These are phyloP conservation scores for Exobasidium cylindrosporum DNA, from an alignment of 1,284 basidiomycete genomes.

Conservation along the genomic window DNA sequence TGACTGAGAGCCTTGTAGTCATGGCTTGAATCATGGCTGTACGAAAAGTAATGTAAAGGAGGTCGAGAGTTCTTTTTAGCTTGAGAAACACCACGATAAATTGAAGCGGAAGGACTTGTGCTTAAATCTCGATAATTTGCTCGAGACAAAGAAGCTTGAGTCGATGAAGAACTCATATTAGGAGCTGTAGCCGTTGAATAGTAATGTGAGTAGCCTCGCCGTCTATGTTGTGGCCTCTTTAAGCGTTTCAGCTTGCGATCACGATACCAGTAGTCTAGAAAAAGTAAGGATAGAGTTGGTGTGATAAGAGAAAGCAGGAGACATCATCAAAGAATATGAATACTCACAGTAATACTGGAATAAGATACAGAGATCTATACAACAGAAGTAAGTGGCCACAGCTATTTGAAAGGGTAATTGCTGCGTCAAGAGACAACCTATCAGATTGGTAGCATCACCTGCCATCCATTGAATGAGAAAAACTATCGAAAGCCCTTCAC, in stretches of 20 bases:
- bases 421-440: slow-evolving; percentile 46
- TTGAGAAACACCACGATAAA: neutral
- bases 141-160: neutral
- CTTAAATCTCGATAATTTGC: neutral
- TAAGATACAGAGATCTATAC: slow-evolving; percentile 39
- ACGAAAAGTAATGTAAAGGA: neutral
- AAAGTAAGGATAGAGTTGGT: neutral
- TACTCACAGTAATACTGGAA: slow-evolving; percentile 26
- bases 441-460: slow-evolving; percentile 51
- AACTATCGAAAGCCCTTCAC: slow-evolving; percentile 47
- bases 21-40: neutral
- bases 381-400: slow-evolving; percentile 47
- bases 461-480: slow-evolving; percentile 53
- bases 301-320: neutral
- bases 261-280: slow-evolving; percentile 10
- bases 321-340: neutral
- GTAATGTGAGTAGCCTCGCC: neutral
- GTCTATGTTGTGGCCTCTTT: slow-evolving; percentile 11
- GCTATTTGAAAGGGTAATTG: slow-evolving; percentile 51
- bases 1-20: slow-evolving; percentile 2
- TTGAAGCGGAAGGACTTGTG: slow-evolving; percentile 3
- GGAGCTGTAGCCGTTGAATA: neutral
- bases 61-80: neutral
- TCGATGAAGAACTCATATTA: neutral
- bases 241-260: neutral